Conservation (phyloP, 345 rosid species). For the Hypericum perforatum region DNA sequence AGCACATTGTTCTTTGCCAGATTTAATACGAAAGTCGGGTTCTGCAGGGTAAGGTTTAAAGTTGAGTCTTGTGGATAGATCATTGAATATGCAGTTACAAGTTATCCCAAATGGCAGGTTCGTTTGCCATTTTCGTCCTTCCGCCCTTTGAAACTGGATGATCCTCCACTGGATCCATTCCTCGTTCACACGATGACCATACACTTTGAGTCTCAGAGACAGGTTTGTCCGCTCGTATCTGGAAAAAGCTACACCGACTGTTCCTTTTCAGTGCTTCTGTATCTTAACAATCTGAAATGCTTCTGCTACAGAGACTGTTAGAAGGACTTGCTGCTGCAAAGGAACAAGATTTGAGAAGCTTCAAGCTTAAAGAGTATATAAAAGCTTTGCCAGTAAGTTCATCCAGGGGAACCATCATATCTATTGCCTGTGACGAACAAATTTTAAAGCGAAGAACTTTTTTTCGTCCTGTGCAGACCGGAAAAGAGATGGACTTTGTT, state of each 20-base stretch:
- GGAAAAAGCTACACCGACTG: background rate
- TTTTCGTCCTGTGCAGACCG: constrained; percentile 47
- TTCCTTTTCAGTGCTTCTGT: background rate
- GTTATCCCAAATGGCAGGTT: constrained; percentile 54
- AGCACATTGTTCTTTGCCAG: constrained; percentile 89
- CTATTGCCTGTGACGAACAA: no score
- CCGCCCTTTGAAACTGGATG: constrained; percentile 92
- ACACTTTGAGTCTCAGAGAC: constrained; percentile 95
- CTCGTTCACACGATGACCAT: constrained; percentile 84
- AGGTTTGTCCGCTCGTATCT: constrained; percentile 34
- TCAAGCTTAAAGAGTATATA: constrained; percentile 77
- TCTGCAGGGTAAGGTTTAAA: constrained; percentile 56
- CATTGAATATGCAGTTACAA: background rate
- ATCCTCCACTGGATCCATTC: constrained; percentile 88
- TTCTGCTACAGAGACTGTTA: constrained; percentile 50
- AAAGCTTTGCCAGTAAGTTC: constrained; percentile 83
- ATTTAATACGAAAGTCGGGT: constrained; percentile 79
- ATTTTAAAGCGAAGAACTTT: background rate
- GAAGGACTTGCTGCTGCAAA: constrained; percentile 52
- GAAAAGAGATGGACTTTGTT: constrained; percentile 95
- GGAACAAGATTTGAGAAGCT: constrained; percentile 69
- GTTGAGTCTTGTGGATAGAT: background rate
- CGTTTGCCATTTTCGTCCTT: constrained; percentile 88
- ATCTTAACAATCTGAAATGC: constrained; percentile 7
- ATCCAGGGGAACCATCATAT: no score